Evolutionary conservation across 139 green algal genomes (phyloP), one percentile per base, ranked within the genome.

Genomic region (Zygnema cylindricum): DNA sequence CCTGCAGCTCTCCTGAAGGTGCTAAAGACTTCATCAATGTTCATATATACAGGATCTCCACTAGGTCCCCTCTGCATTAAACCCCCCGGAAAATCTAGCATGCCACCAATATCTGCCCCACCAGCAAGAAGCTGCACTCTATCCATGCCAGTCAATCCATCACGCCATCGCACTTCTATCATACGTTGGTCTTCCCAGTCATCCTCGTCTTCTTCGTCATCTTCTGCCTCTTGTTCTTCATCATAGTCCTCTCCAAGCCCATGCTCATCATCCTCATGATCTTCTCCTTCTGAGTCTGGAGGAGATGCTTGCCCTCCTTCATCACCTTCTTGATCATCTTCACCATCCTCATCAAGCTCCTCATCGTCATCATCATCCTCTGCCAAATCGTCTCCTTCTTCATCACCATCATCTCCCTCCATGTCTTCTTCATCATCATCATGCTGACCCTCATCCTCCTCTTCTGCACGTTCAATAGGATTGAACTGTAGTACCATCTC

Each of bases 291-390:
- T 3, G 76, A 33, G 2, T 49, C 41, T 33, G 49, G 76, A 83
- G 87, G 76, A n/a, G 43, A 57, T 7, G 82, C 76, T 21, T 92
- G 82, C 38, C 88, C 75, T 30, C 55, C 79, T 32, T 83, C 76
- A 41, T 87, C 73, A 32, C 89, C 91, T 36, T 89, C 32, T 76
- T 85, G 71, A 0, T 92, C 83, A 39, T 89, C 91, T 22, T 92
- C 91, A 38, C 88, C 88, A 0, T 54, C 75, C 33, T 92, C 86
- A 42, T 21, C 88, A 22, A 43, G 42, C 32, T 92, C 43, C 0
- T 92, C 89, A 54, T 87, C 88, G 32, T 87, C 81, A 36, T 88
- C 83, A 36, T 77, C 88, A 69, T 93, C 92, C 32, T 93, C 92
- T 25, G 49, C 82, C 57, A 90, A 84, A 38, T 94, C 92, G 63